phyloP scores from a whole-genome alignment of 306 rosid species.

The barrel medic (Medicago truncatula) region DNA sequence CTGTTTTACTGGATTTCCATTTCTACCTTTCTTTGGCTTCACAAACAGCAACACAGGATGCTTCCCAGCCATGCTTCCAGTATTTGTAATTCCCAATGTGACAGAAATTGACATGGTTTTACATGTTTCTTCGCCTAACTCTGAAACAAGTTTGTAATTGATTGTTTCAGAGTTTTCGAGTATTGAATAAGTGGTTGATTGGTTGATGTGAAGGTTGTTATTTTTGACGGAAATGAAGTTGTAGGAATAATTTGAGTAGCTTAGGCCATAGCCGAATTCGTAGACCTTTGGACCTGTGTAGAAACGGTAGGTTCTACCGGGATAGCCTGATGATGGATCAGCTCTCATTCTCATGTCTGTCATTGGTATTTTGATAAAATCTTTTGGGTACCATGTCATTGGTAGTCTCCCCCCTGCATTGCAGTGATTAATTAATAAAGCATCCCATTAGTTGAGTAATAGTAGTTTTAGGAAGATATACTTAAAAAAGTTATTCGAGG shows the following conservation, averaged over 20 bases:
- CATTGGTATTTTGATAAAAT: constrained; percentile 72
- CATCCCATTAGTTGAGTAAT: constrained; percentile 12
- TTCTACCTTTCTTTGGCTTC: constrained; percentile 41
- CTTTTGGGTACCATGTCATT: constrained; percentile 81
- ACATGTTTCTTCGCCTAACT: constrained; percentile 61
- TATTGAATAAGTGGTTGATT: constrained; percentile 44
- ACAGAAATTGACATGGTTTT: constrained; percentile 54
- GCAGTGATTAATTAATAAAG: constrained; percentile 11
- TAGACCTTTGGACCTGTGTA: constrained; percentile 72
- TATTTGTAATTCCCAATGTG: constrained; percentile 56
- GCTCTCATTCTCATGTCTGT: constrained; percentile 98
- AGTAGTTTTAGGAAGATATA: too few species aligned
- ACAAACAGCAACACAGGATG: constrained; percentile 74
- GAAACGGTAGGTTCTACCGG: constrained; percentile 87
- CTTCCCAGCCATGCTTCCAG: constrained; percentile 73
- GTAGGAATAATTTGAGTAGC: constrained; percentile 76
- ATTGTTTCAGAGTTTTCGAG: constrained; percentile 51
- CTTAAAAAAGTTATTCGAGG: too few species aligned
- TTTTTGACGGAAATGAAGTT: constrained; percentile 53
- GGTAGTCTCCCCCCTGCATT: constrained; percentile 92
- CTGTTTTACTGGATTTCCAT: constrained; percentile 66
- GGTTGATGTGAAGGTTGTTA: constrained; percentile 58
- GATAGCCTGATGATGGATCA: constrained; percentile 67
- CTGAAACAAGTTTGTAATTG: constrained; percentile 59
- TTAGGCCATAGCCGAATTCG: constrained; percentile 86